Conservation (phyloP, 2,329 filamentous ascomycete species). For the Sordariomycetes sp. region DNA sequence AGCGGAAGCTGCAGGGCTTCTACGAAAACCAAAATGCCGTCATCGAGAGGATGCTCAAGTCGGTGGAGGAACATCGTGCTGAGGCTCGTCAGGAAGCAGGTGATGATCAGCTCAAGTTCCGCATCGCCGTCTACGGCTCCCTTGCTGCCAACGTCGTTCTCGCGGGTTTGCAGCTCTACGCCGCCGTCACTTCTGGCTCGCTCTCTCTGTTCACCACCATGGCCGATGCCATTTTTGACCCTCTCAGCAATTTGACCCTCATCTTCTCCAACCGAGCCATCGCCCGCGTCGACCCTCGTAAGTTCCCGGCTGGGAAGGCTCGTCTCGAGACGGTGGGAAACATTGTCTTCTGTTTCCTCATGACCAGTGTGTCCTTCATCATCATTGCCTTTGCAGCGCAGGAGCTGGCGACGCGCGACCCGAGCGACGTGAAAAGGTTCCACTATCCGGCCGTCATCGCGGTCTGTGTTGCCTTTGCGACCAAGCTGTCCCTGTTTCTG, state of each 20-base stretch:
- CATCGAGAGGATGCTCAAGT: constrained; percentile 84
- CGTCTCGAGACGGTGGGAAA: constrained; percentile 94
- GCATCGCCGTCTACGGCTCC: constrained; percentile 55
- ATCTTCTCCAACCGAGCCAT: constrained; percentile 85
- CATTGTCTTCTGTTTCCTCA: constrained; percentile 92
- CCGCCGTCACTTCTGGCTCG: constrained; percentile 77
- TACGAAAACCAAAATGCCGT: constrained; percentile 89
- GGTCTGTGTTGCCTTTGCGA: constrained; percentile 73
- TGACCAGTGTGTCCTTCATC: constrained; percentile 86
- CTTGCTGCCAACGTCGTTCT: constrained; percentile 77
- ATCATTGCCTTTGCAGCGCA: constrained; percentile 80
- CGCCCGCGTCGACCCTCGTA: constrained; percentile 72
- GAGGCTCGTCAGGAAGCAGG: constrained; percentile 72
- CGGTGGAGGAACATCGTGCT: constrained; percentile 81
- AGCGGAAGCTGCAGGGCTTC: constrained; percentile 60
- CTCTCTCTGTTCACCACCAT: constrained; percentile 95
- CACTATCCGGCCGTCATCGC: constrained; percentile 78
- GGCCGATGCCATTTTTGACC: constrained; percentile 93
- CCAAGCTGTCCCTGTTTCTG: constrained; percentile 75
- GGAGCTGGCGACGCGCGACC: constrained; percentile 55
- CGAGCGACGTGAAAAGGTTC: constrained; percentile 53
- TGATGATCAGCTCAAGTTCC: constrained; percentile 70
- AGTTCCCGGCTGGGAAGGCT: constrained; percentile 87
- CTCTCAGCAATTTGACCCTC: constrained; percentile 77
- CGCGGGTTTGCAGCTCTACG: constrained; percentile 77